A percentile compares a stretch with the other conserved stretches of the same genome.
phyloP scores from a whole-genome alignment of 345 rosid genomes.

The Linum lewisii region DNA sequence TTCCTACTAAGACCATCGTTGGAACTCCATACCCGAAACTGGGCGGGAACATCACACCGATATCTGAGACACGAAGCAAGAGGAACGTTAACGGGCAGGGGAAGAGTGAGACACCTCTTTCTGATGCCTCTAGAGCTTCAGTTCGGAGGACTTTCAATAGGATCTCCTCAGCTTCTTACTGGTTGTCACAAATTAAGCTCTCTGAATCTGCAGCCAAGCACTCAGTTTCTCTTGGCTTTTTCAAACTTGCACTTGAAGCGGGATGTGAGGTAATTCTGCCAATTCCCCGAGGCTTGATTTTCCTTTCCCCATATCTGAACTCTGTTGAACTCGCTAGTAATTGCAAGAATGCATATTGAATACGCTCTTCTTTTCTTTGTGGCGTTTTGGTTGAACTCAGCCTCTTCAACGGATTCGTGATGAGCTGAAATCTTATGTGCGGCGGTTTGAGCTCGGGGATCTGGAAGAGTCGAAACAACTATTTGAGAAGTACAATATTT shows the following conservation, averaged over 20 bases:
- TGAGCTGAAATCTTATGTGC: constrained; percentile 60
- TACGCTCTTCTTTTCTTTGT: not conserved
- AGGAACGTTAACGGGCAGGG: constrained; percentile 28
- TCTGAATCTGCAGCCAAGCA: constrained; percentile 72
- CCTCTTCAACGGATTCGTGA: constrained; percentile 56
- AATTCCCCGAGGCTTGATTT: not conserved
- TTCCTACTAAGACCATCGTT: constrained; percentile 43
- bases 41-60: constrained; percentile 36
- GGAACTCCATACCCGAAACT: constrained; percentile 26
- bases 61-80: constrained; percentile 45
- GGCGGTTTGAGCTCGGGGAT: constrained; percentile 49
- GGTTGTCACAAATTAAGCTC: constrained; percentile 69
- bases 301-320: too few species aligned
- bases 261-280: constrained; percentile 56
- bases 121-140: constrained; percentile 40
- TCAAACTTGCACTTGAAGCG: constrained; percentile 77
- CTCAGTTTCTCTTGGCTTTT: constrained; percentile 69
- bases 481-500: constrained; percentile 42
- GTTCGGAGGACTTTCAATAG: constrained; percentile 36
- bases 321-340: not conserved
- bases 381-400: constrained; percentile 24
- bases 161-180: constrained; percentile 51
- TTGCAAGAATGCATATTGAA: not conserved
- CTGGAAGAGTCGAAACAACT: constrained; percentile 45
- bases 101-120: constrained; percentile 45